Conservation (phyloP, 2,329 filamentous ascomycete genomes). For the Microsporum canis region DNA sequence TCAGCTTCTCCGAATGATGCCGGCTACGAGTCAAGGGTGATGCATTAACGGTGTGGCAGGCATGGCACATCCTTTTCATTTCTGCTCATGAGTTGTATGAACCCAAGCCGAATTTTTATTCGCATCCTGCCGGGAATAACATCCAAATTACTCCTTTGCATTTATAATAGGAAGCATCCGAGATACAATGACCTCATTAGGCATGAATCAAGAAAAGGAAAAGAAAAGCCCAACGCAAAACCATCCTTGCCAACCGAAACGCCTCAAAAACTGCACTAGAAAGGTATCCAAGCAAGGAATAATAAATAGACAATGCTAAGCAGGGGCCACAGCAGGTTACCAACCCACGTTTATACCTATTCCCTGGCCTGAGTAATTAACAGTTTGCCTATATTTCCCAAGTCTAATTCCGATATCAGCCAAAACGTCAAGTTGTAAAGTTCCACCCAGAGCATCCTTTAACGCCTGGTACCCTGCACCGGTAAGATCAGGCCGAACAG, state of each 20-base stretch:
- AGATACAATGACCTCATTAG: neutral
- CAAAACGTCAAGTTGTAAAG: constrained; percentile 63
- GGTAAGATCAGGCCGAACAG: constrained; percentile 67
- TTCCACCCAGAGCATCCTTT: constrained; percentile 66
- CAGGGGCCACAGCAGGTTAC: constrained; percentile 10
- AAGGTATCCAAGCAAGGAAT: neutral
- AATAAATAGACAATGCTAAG: neutral
- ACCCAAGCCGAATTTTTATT: neutral
- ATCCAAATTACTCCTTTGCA: neutral
- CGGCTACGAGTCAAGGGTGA: neutral
- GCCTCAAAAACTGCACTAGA: neutral
- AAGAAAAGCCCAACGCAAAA: neutral
- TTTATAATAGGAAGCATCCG: neutral
- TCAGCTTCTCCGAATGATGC: neutral
- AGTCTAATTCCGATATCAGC: constrained; percentile 66
- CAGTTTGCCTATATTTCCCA: constrained; percentile 59
- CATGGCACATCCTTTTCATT: neutral
- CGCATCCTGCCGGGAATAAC: neutral
- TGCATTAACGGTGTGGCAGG: neutral
- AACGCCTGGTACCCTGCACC: constrained; percentile 76
- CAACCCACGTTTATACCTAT: constrained; percentile 54
- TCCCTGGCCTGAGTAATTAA: constrained; percentile 60
- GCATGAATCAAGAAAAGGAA: neutral
- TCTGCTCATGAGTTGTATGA: neutral
- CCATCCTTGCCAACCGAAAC: neutral